Evolutionary conservation across 2,329 filamentous ascomycete genomes (phyloP).

Genomic region (Raffaelea albimanens): DNA sequence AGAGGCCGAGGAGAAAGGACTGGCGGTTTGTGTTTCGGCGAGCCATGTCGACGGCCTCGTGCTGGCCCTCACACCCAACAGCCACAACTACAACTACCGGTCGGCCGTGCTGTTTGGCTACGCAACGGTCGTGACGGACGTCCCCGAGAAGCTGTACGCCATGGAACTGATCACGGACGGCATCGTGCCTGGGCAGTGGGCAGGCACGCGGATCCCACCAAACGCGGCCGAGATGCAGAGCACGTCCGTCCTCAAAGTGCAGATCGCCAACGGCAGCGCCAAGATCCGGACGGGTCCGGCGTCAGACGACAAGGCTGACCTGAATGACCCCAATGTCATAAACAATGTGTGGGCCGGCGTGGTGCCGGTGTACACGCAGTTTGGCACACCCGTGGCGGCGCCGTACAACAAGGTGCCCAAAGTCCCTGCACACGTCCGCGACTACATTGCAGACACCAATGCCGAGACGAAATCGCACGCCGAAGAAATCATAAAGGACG

Average conservation of each 20-base stretch:
- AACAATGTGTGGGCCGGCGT: conserved; percentile 45
- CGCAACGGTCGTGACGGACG: conserved; percentile 56
- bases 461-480: conserved; percentile 14
- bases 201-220: conserved; percentile 59
- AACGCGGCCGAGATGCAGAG: conserved; percentile 64
- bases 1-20: conserved; percentile 15
- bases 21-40: conserved; percentile 65
- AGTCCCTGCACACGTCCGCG: conserved; percentile 52
- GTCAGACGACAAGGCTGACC: conserved; percentile 40
- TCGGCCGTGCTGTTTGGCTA: conserved; percentile 70
- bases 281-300: conserved; percentile 63
- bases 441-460: conserved; percentile 31
- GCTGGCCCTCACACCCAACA: conserved; percentile 68
- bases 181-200: conserved; percentile 61
- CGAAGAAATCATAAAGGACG: conserved; percentile 7
- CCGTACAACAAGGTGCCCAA: conserved; percentile 47
- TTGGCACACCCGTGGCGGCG: conserved; percentile 54
- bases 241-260: conserved; percentile 63
- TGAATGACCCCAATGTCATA: conserved; percentile 31
- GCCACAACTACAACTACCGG: conserved; percentile 81
- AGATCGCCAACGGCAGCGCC: conserved; percentile 60
- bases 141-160: conserved; percentile 65
- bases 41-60: conserved; percentile 73
- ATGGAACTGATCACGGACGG: conserved; percentile 71
- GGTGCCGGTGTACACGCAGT: conserved; percentile 50